A percentile compares a stretch with the other conserved stretches of the same genome.
These are phyloP conservation scores for Pichia eremophila DNA, from an alignment of 805 yeast genomes.

Conservation along the genomic window DNA sequence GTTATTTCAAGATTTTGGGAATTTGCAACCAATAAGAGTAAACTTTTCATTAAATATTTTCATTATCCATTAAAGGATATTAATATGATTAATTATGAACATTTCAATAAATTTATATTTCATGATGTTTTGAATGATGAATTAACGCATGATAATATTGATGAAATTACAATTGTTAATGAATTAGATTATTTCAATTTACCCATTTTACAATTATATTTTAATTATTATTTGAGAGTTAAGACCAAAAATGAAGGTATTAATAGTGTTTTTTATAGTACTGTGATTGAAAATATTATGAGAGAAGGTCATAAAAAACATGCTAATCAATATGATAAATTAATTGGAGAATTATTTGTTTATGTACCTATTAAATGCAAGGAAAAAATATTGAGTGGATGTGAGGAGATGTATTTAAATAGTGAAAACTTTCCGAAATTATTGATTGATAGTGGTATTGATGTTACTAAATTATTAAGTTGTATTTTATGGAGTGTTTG, in stretches of 20 bases:
- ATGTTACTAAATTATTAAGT: conserved; percentile 31
- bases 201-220: conserved; percentile 32
- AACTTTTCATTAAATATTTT: conserved; percentile 15
- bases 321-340: neutral
- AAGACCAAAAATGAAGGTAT: neutral
- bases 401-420: conserved; percentile 34
- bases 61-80: conserved; percentile 6
- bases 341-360: conserved; percentile 32
- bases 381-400: conserved; percentile 24
- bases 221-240: conserved; percentile 24
- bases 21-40: conserved; percentile 12
- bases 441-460: conserved; percentile 13
- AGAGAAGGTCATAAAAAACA: neutral
- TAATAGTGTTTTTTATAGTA: neutral
- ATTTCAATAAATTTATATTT: conserved; percentile 3
- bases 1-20: conserved; percentile 19
- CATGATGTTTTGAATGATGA: conserved; percentile 5
- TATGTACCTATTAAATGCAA: conserved; percentile 27
- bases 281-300: conserved; percentile 3
- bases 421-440: conserved; percentile 31
- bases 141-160: neutral
- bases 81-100: neutral
- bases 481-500: conserved; percentile 41
- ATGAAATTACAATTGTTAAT: conserved; percentile 12
- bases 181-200: conserved; percentile 31